Percentiles rank a stretch among this genome's conserved stretches.
Conservation (phyloP, 1,284 basidiomycete species). For the Pseudozyma thailandica region DNA sequence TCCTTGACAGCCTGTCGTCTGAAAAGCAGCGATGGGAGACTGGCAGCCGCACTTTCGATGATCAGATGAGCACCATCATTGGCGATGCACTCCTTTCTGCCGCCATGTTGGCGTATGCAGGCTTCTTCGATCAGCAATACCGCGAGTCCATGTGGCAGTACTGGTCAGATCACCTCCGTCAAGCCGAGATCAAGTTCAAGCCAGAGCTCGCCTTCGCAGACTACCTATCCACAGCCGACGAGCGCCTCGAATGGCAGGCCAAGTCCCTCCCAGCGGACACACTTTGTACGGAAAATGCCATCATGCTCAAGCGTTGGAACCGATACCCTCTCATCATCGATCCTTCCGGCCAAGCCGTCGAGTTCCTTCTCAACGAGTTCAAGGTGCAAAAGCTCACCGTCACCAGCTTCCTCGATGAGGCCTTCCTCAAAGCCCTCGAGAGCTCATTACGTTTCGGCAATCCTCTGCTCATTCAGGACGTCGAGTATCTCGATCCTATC, state of each 20-base stretch:
- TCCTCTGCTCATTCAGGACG: conserved; percentile 95
- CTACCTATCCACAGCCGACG: conserved; percentile 96
- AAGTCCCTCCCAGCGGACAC: conserved; percentile 94
- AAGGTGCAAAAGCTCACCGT: conserved; percentile 96
- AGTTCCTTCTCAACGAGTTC: conserved; percentile 93
- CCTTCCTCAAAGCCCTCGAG: conserved; percentile 97
- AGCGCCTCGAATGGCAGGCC: conserved; percentile 93
- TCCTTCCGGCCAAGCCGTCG: conserved; percentile 97
- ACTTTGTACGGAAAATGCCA: conserved; percentile 96
- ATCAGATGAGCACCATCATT: conserved; percentile 98
- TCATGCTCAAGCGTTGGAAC: conserved; percentile 94
- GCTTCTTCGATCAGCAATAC: conserved; percentile 99
- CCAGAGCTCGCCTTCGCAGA: conserved; percentile 90
- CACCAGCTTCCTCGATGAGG: conserved; percentile 97
- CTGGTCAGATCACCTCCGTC: conserved; percentile 87
- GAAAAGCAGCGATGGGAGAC: conserved; percentile 94
- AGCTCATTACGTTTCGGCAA: conserved; percentile 99
- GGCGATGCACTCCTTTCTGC: conserved; percentile 96
- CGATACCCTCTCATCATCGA: conserved; percentile 98
- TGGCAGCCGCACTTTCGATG: conserved; percentile 94
- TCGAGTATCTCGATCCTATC: conserved; percentile 97
- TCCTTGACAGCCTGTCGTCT: conserved; percentile 92
- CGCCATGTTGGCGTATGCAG: conserved; percentile 95
- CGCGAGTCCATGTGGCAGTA: conserved; percentile 96
- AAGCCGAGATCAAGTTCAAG: conserved; percentile 93